Evolutionary conservation across 108 stramenopile genomes (phyloP).

Genomic region (Fistulifera solaris): DNA sequence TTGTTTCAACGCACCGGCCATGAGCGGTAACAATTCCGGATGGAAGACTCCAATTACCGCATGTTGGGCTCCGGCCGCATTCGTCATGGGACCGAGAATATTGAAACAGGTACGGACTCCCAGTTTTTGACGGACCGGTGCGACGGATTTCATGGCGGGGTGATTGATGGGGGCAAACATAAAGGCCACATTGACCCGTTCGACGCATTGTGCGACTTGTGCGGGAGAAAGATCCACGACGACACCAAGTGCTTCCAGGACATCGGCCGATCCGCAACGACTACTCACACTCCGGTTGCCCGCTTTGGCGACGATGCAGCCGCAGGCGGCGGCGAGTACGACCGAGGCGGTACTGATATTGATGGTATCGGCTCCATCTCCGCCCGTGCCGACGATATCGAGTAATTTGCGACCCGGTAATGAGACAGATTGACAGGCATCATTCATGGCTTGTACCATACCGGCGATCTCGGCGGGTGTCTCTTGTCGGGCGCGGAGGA

Average conservation of each 20-base stretch:
- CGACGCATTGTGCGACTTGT: constrained; percentile 87
- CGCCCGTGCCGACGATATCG: constrained; percentile 99
- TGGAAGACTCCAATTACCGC: constrained; percentile 97
- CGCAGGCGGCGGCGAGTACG: constrained; percentile 93
- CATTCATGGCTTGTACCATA: constrained; percentile 93
- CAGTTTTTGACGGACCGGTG: constrained; percentile 89
- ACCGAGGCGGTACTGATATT: constrained; percentile 94
- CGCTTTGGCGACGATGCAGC: constrained; percentile 92
- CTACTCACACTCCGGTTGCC: constrained; percentile 94
- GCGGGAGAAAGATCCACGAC: constrained; percentile 83
- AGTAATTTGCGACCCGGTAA: constrained; percentile 61
- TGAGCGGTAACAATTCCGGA: constrained; percentile 72
- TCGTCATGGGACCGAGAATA: constrained; percentile 97
- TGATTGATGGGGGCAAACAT: constrained; percentile 98
- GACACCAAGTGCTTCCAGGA: constrained; percentile 91
- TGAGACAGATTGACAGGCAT: constrained; percentile 62
- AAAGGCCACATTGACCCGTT: constrained; percentile 82
- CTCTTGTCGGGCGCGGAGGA: constrained; percentile 87
- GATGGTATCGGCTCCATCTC: constrained; percentile 98
- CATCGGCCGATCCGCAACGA: constrained; percentile 90
- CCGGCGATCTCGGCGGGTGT: constrained; percentile 91
- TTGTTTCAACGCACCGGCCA: constrained; percentile 86
- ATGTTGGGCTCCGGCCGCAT: constrained; percentile 92
- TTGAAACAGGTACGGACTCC: constrained; percentile 95
- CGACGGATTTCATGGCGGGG: constrained; percentile 95